Evolutionary conservation across 2,329 filamentous ascomycete genomes (phyloP).

Genomic region (Penicillium sp.): DNA sequence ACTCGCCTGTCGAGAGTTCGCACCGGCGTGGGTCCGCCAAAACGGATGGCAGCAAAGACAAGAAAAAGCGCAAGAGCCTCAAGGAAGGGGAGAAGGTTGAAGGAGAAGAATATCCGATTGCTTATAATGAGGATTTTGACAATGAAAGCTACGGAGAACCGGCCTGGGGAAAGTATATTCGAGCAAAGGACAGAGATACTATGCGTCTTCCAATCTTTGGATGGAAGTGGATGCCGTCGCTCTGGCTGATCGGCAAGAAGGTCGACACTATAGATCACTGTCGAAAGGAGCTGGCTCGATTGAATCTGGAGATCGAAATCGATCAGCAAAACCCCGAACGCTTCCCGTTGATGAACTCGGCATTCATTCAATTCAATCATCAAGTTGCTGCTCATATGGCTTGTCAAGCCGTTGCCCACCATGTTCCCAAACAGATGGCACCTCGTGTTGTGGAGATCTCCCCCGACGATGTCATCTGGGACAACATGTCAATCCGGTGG

Average conservation of each 20-base stretch:
- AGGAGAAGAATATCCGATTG: constrained; percentile 60
- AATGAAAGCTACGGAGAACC: constrained; percentile 68
- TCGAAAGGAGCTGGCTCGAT: constrained; percentile 78
- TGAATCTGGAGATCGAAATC: constrained; percentile 89
- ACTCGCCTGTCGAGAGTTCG: constrained; percentile 22
- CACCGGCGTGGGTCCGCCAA: constrained; percentile 9
- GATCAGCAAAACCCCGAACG: constrained; percentile 85
- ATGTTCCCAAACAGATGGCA: constrained; percentile 90
- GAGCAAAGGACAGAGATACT: constrained; percentile 79
- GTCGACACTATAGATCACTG: constrained; percentile 95
- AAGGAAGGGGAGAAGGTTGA: constrained; percentile 32
- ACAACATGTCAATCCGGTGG: constrained; percentile 95
- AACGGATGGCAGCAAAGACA: constrained; percentile 11
- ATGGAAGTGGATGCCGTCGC: constrained; percentile 71
- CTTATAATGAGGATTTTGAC: constrained; percentile 65
- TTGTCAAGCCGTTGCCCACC: constrained; percentile 87
- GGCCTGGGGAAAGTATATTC: constrained; percentile 81
- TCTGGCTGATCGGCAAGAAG: constrained; percentile 84
- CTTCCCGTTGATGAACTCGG: constrained; percentile 91
- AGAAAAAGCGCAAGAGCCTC: constrained; percentile 18
- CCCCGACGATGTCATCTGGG: constrained; percentile 91
- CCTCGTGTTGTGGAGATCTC: constrained; percentile 92
- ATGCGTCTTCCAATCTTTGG: constrained; percentile 72
- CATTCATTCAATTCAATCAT: constrained; percentile 98
- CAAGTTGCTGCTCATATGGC: constrained; percentile 98